Percentiles rank a stretch among this genome's conserved stretches.
Evolutionary conservation across 768 basidiomycete genomes (phyloP).

Genomic region (Collybia sp.): DNA sequence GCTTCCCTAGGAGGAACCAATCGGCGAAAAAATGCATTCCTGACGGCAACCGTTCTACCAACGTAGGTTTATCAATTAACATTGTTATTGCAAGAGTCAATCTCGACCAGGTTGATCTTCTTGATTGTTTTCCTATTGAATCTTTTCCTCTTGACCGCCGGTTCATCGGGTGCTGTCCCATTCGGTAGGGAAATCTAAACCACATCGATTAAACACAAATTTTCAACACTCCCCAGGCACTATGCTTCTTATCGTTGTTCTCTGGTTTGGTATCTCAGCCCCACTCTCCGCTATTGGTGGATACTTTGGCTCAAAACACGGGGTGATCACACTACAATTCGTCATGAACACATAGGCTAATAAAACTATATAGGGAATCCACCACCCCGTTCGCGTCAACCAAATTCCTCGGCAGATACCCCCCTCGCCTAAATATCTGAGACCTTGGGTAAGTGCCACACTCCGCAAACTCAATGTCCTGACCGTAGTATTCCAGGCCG

Average conservation of each 20-base stretch:
- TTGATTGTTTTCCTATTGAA: conserved; percentile 85
- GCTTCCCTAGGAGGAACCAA: conserved; percentile 74
- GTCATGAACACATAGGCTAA: neutral
- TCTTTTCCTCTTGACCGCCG: conserved; percentile 78
- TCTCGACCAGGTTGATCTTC: conserved; percentile 64
- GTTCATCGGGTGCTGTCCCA: conserved; percentile 93
- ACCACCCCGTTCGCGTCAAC: conserved; percentile 86
- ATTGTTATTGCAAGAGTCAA: neutral
- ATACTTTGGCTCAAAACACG: conserved; percentile 83
- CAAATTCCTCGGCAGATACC: conserved; percentile 97
- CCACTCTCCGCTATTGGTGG: conserved; percentile 85
- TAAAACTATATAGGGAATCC: conserved; percentile 44
- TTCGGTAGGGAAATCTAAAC: conserved; percentile 54
- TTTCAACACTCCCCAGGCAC: conserved; percentile 45
- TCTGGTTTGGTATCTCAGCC: conserved; percentile 94
- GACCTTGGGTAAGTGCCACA: conserved; percentile 57
- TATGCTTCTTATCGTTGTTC: conserved; percentile 73
- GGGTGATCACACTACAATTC: conserved; percentile 42
- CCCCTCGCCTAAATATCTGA: conserved; percentile 78
- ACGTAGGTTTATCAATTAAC: conserved; percentile 44
- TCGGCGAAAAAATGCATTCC: conserved; percentile 75
- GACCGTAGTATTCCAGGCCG: conserved; percentile 34
- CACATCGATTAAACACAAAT: neutral
- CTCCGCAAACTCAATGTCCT: conserved; percentile 3
- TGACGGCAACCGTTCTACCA: conserved; percentile 86